Conservation (phyloP, 306 rosid genomes). For the Trichosanthes truncata region DNA sequence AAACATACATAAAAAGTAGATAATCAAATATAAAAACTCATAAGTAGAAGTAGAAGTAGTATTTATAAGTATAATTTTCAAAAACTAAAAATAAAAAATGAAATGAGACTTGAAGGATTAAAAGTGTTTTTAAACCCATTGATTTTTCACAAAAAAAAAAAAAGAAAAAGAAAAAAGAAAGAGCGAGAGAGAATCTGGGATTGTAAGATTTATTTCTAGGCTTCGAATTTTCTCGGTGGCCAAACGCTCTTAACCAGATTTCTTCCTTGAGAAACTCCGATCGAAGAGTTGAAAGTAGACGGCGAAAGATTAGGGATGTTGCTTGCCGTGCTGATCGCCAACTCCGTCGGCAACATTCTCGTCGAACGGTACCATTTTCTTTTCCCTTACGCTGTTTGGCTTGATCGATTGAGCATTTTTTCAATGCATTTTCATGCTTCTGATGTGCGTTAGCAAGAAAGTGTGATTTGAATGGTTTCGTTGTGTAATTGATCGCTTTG, state of each 20-base stretch:
- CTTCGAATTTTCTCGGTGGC: neutral
- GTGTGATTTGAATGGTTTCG: neutral
- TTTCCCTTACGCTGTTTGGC: neutral
- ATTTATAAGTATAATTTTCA: too few species aligned
- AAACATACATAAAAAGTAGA: too few species aligned
- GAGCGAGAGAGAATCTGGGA: neutral
- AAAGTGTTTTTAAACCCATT: too few species aligned
- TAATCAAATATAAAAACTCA: too few species aligned
- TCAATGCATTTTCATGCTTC: conserved; percentile 32
- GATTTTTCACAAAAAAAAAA: too few species aligned
- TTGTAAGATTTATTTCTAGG: neutral
- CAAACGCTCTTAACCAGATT: neutral
- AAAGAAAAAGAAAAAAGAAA: neutral
- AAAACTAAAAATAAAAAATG: too few species aligned
- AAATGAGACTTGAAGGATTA: too few species aligned
- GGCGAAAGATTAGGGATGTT: conserved; percentile 23
- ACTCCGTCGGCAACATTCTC: conserved; percentile 70
- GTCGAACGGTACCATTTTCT: conserved; percentile 51
- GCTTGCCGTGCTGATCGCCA: conserved; percentile 61
- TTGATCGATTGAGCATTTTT: neutral
- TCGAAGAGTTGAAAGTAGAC: neutral
- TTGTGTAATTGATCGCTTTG: neutral
- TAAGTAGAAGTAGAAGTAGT: too few species aligned
- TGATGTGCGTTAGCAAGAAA: neutral
- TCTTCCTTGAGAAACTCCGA: neutral